Evolutionary conservation across 768 basidiomycete species (phyloP).

Genomic region (Tephrocybe sp.): DNA sequence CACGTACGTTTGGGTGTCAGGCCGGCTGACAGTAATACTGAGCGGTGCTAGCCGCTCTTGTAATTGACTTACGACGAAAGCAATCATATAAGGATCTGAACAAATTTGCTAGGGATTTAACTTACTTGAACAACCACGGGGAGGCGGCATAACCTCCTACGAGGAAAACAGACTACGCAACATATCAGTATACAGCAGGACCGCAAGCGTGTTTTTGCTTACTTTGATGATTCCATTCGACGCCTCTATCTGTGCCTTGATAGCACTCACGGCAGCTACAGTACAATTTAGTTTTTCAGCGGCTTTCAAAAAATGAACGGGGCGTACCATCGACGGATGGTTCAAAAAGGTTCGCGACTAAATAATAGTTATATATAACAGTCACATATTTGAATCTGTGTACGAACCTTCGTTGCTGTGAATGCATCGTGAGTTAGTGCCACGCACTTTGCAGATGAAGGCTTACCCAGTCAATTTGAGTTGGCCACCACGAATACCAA

Average conservation of each 20-base stretch:
- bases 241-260: constrained; percentile 68
- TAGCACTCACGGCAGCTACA: constrained; percentile 63
- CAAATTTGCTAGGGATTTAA: too few relatives aligned
- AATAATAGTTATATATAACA: constrained; percentile 22
- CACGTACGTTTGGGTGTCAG: constrained; percentile 75
- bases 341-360: constrained; percentile 75
- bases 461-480: constrained; percentile 69
- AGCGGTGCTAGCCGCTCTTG: constrained; percentile 63
- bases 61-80: constrained; percentile 44
- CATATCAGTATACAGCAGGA: background rate
- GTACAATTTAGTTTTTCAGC: background rate
- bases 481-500: constrained; percentile 71
- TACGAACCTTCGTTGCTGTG: constrained; percentile 32
- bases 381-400: background rate
- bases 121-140: constrained; percentile 67
- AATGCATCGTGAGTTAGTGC: constrained; percentile 2
- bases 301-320: background rate
- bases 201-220: constrained; percentile 7
- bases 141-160: constrained; percentile 85
- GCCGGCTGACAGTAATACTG: constrained; percentile 65
- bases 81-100: background rate
- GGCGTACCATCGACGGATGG: constrained; percentile 64
- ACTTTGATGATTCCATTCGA: constrained; percentile 70
- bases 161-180: constrained; percentile 69
- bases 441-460: background rate